Conservation (phyloP, 352 stramenopile species). For the Phytophthora pistaciae region DNA sequence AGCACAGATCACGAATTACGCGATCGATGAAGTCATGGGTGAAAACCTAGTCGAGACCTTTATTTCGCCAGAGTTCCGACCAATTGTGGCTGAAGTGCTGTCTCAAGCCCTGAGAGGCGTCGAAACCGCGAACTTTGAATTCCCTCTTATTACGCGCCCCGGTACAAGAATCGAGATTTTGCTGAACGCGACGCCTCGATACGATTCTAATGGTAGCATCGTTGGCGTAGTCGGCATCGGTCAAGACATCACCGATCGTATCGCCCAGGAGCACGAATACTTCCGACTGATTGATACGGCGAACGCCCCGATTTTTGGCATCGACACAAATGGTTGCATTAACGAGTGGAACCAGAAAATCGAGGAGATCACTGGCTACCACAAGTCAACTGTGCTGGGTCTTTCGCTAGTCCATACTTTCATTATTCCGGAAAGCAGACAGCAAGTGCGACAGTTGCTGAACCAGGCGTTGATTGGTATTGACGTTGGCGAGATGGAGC, state of each 20-base stretch:
- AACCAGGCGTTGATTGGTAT: conserved; percentile 88
- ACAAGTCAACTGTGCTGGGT: conserved; percentile 74
- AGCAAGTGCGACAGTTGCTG: conserved; percentile 72
- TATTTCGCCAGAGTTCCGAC: conserved; percentile 80
- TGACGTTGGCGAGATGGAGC: conserved; percentile 90
- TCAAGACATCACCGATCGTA: conserved; percentile 67
- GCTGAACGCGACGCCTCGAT: conserved; percentile 42
- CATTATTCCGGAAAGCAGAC: conserved; percentile 76
- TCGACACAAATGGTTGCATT: conserved; percentile 85
- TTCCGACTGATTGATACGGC: conserved; percentile 73
- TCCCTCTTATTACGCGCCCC: conserved; percentile 83
- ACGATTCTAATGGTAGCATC: conserved; percentile 60
- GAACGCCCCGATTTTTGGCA: conserved; percentile 88
- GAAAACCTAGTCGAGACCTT: conserved; percentile 90
- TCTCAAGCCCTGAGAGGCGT: conserved; percentile 77
- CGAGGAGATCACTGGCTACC: conserved; percentile 84
- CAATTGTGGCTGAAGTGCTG: conserved; percentile 79
- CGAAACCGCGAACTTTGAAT: conserved; percentile 92
- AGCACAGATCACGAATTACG: conserved; percentile 91
- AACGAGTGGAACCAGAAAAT: conserved; percentile 93
- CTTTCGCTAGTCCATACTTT: conserved; percentile 84
- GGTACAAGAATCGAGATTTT: conserved; percentile 64
- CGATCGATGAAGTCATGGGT: conserved; percentile 85
- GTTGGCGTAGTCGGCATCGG: conserved; percentile 82
- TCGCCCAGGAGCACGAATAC: conserved; percentile 90